A percentile compares a stretch with the other conserved stretches of the same genome.
phyloP scores from a whole-genome alignment of 805 yeast genomes.

The Ascoidea asiatica region DNA sequence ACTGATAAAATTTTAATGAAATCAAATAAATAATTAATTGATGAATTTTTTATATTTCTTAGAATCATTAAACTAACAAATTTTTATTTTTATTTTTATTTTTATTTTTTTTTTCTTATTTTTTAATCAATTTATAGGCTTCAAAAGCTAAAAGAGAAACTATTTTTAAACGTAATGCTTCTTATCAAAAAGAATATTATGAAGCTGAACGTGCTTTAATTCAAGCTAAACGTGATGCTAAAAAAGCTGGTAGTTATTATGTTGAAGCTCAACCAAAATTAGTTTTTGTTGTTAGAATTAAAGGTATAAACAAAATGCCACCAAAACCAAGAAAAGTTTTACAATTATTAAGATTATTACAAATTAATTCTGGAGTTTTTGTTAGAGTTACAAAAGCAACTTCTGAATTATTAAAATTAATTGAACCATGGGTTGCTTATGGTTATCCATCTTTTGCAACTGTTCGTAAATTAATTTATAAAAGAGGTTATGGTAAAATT shows the following conservation, averaged over 20 bases:
- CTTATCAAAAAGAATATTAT: constrained; percentile 89
- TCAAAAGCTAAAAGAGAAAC: constrained; percentile 48
- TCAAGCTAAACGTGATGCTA: constrained; percentile 85
- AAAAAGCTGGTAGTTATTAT: constrained; percentile 88
- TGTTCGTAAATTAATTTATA: constrained; percentile 86
- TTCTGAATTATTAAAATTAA: constrained; percentile 79
- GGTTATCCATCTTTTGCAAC: constrained; percentile 94
- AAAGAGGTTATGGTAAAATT: constrained; percentile 96
- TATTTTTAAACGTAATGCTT: constrained; percentile 89
- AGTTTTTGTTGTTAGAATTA: constrained; percentile 94
- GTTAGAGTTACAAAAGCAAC: constrained; percentile 95
- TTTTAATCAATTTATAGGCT: constrained; percentile 19
- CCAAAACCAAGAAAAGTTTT: constrained; percentile 99
- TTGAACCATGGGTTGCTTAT: constrained; percentile 94
- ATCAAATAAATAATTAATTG: background rate
- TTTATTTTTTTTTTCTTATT: background rate
- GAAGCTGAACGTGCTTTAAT: constrained; percentile 82
- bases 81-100: constrained; percentile 7
- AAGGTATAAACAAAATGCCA: constrained; percentile 98
- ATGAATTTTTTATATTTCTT: background rate
- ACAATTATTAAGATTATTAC: constrained; percentile 85
- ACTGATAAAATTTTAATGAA: constrained; percentile 12
- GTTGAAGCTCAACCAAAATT: constrained; percentile 91
- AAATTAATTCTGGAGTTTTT: constrained; percentile 90
- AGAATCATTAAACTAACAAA: background rate